Base-by-base conservation (phyloP, 805 yeast genomes). In the Cyberlindnera meyerae region DNA sequence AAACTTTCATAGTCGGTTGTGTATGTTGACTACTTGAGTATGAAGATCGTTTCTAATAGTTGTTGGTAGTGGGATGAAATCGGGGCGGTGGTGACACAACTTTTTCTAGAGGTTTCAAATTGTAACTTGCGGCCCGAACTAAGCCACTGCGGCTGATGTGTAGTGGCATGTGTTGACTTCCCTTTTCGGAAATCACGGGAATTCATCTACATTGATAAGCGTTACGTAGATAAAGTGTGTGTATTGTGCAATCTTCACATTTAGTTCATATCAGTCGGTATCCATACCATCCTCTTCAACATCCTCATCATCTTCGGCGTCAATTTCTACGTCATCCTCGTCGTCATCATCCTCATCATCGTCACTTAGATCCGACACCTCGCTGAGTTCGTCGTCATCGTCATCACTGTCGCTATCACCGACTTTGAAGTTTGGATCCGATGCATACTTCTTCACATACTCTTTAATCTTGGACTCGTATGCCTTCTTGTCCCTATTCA, bases 371-470 rank as follows among this genome's bases (percentile, higher is more conserved):
- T 51, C 51, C 29, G 53, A 50, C 1, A 51, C 51, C 11, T 47
- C 56, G 37, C 57, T 54, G 18, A 56, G 39, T 18, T 54, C 58
- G 3, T 44, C 57, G 18, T 63, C 67, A 7, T 65, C 70, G 7
- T 67, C 77, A 28, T 68, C 75, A 22, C 70, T 72, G 8, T 68
- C 65, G 29, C 68, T 64, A 34, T 69, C 70, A 15, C 71, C 74
- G n/a, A 67, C 72, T 46, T 41, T 60, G 56, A 53, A 63, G 48
- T 63, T 47, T 31, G 65, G 48, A 48, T 58, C 49, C 43, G 64
- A 62, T 48, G 93, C 93, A 60, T 79, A 87, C 54, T 72, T 74
- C 52, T 68, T 68, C 18, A 89, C 94, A 52, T 86, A 85, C 26
- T 72, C 75, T 53, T 71, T 77, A 6, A 93, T 94, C 47, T 75